Evolutionary conservation across 2,329 filamentous ascomycete genomes (phyloP).

Genomic region (Colletotrichum sp.): DNA sequence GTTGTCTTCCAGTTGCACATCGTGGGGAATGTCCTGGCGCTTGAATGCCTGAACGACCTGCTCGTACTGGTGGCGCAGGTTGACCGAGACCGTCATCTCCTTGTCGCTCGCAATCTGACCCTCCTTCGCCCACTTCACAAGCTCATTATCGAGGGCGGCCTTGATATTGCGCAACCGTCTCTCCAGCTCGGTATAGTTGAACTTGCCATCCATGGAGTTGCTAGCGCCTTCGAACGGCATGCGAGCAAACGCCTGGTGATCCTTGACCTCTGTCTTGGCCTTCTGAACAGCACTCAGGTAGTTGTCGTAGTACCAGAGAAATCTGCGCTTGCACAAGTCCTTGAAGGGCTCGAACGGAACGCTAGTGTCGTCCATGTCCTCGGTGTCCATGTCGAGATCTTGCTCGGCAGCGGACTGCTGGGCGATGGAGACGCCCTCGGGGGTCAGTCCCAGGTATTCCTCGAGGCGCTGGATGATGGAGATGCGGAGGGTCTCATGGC

Average conservation of each 20-base stretch:
- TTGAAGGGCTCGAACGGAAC: slow-evolving; percentile 83
- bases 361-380: slow-evolving; percentile 56
- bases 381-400: slow-evolving; percentile 49
- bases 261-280: slow-evolving; percentile 66
- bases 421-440: slow-evolving; percentile 47
- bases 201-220: slow-evolving; percentile 87
- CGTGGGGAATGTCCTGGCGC: slow-evolving; percentile 71
- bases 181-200: slow-evolving; percentile 79
- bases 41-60: slow-evolving; percentile 81
- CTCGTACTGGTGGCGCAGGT: slow-evolving; percentile 82
- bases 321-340: slow-evolving; percentile 88
- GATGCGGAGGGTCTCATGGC: slow-evolving; percentile 86
- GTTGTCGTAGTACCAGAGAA: slow-evolving; percentile 94
- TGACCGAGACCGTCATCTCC: slow-evolving; percentile 78
- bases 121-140: slow-evolving; percentile 70
- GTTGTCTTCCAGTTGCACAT: slow-evolving; percentile 74
- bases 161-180: slow-evolving; percentile 72
- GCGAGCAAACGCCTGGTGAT: slow-evolving; percentile 68
- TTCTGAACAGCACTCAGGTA: slow-evolving; percentile 76
- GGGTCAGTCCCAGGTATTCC: slow-evolving; percentile 70
- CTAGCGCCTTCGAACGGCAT: slow-evolving; percentile 85
- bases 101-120: slow-evolving; percentile 66
- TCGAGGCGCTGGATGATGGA: slow-evolving; percentile 87
- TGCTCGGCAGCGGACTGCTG: slow-evolving; percentile 32
- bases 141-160: slow-evolving; percentile 73